Conservation (phyloP, 2,329 filamentous ascomycete genomes). For the Aspergillus fumigatiaffinis region DNA sequence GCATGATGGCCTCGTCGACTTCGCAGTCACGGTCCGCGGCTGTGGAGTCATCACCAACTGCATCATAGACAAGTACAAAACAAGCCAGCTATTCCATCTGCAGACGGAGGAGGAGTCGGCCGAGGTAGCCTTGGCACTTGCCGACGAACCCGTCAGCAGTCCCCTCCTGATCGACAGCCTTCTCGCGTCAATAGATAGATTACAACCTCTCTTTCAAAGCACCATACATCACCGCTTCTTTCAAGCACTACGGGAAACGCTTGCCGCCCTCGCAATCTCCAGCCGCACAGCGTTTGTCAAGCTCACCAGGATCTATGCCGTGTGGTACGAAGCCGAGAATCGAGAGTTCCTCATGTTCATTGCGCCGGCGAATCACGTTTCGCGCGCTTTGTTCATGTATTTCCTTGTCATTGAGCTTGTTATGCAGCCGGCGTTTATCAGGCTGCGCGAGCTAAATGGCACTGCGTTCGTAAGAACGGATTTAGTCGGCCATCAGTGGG, state of each 20-base stretch:
- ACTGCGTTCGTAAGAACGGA: constrained; percentile 6
- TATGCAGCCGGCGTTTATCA: constrained; percentile 26
- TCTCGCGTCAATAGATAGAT: constrained; percentile 15
- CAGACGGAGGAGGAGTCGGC: constrained; percentile 2
- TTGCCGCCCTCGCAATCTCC: constrained; percentile 11
- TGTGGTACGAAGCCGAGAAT: constrained; percentile 38
- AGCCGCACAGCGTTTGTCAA: constrained; percentile 34
- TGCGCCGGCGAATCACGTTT: constrained; percentile 38
- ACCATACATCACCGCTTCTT: constrained; percentile 26
- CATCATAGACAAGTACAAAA: constrained; percentile 18
- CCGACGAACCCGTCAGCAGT: constrained; percentile 1
- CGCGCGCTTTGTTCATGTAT: constrained; percentile 45
- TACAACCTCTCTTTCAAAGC: constrained; percentile 27
- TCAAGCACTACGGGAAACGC: constrained; percentile 19
- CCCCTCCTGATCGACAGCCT: constrained; percentile 10
- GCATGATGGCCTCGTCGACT: constrained; percentile 30
- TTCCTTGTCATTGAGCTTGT: constrained; percentile 47
- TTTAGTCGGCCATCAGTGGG: constrained; percentile 37
- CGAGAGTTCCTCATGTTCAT: constrained; percentile 43
- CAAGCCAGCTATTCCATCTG: constrained; percentile 15
- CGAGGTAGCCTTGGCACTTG: constrained; percentile 3
- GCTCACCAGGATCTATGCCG: constrained; percentile 41
- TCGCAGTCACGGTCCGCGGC: constrained; percentile 33
- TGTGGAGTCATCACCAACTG: constrained; percentile 33
- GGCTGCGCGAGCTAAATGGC: constrained; percentile 3